Evolutionary conservation across 2,329 filamentous ascomycete species (phyloP).

Genomic region (Aspergillus quadrilineatus): DNA sequence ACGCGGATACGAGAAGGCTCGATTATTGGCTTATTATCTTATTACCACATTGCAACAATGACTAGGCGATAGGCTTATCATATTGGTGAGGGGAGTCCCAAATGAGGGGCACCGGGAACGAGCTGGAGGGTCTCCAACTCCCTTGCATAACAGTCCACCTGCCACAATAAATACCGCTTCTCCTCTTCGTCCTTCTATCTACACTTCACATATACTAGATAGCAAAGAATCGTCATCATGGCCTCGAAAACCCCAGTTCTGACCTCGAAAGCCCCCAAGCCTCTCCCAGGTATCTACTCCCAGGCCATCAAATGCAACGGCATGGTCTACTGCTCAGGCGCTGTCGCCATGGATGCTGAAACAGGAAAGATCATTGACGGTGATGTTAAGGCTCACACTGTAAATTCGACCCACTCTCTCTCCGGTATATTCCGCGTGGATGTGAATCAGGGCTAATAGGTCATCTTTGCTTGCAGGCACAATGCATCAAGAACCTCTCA

Average conservation of each 20-base stretch:
- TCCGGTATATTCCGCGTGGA: neutral
- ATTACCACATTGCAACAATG: neutral
- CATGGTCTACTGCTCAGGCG: constrained; percentile 70
- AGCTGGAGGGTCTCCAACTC: neutral
- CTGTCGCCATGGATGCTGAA: constrained; percentile 58
- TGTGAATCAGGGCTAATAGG: neutral
- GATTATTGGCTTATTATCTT: neutral
- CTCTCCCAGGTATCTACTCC: constrained; percentile 56
- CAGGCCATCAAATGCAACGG: constrained; percentile 64
- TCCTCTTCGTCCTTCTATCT: neutral
- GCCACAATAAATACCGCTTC: neutral
- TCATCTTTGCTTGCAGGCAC: constrained; percentile 38
- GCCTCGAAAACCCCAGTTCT: constrained; percentile 42
- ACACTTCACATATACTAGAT: neutral
- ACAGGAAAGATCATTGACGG: constrained; percentile 58
- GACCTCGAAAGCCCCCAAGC: constrained; percentile 52
- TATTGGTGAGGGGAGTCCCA: neutral
- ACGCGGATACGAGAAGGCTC: neutral
- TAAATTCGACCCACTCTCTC: constrained; percentile 27
- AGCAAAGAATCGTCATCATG: constrained; percentile 23
- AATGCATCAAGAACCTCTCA: constrained; percentile 59
- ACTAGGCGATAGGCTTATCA: neutral
- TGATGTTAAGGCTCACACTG: constrained; percentile 55
- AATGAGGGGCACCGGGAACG: constrained; percentile 3
- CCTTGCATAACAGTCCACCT: constrained; percentile 1